Conservation (phyloP, 768 basidiomycete species). For the Leccinum rimulosum region DNA sequence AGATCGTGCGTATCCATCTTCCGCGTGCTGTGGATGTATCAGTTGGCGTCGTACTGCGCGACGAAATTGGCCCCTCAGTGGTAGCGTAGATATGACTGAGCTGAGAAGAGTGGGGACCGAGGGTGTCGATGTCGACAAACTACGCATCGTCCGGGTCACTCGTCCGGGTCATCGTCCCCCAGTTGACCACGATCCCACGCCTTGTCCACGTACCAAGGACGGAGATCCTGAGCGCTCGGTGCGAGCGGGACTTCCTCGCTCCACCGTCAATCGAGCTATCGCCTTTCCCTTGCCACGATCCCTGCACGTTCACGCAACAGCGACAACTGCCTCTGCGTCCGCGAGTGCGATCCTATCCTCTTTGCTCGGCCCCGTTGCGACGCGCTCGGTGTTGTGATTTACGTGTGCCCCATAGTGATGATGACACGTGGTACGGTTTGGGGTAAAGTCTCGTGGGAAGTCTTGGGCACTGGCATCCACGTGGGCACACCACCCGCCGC, state of each 20-base stretch:
- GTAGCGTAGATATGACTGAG: too few species aligned
- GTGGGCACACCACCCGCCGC: too few species aligned
- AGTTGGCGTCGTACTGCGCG: too few species aligned
- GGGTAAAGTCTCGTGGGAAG: too few species aligned
- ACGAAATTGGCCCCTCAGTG: too few species aligned
- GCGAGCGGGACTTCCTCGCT: not conserved
- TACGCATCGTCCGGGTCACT: slow-evolving; percentile 35
- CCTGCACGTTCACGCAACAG: slow-evolving; percentile 63
- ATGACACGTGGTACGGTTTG: too few species aligned
- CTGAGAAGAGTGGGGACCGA: too few species aligned
- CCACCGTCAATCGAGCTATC: slow-evolving; percentile 18
- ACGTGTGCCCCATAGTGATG: slow-evolving; percentile 70
- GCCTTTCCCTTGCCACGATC: slow-evolving; percentile 35
- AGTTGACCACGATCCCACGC: slow-evolving; percentile 23
- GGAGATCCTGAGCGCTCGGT: slow-evolving; percentile 61
- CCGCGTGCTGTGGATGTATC: too few species aligned
- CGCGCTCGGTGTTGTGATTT: slow-evolving; percentile 88
- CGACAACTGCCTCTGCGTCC: slow-evolving; percentile 78
- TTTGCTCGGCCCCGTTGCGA: slow-evolving; percentile 63
- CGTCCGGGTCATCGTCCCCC: slow-evolving; percentile 32
- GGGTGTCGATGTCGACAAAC: too few species aligned
- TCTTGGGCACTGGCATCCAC: too few species aligned
- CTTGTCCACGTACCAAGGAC: slow-evolving; percentile 68
- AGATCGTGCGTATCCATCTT: too few species aligned
- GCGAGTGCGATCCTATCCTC: slow-evolving; percentile 73